Evolutionary conservation across 2,329 filamentous ascomycete species (phyloP), one percentile per base, ranked within the genome.

Genomic region (Calonectria pauciramosa): DNA sequence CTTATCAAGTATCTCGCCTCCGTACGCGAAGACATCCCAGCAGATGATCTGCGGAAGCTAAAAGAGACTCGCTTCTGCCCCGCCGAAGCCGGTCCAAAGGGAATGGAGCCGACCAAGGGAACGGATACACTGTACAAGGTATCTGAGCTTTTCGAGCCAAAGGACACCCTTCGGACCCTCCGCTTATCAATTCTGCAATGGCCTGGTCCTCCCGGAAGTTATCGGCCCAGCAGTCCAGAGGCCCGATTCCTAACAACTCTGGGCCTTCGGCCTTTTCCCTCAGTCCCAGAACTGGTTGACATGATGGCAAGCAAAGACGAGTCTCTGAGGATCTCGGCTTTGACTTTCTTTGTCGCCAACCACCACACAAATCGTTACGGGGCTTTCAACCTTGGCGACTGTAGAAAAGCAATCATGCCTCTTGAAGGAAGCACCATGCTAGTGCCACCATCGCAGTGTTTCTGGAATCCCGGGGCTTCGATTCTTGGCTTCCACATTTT

Each of bases 1-100:
- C 88, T 99, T 32, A 96, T 99, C 84, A 96, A 96, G 80, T 99
- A 99, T 80, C 90, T 99, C 54, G 92, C 96, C 14, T 98, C 96
- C 11, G 97, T 99, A 34, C 92, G 92, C 74, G 91, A 94, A 68
- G 97, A 99, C 79, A 98, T 99, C 74, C 97, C 97, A 0, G 85
- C 87, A 13, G 93, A 93, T 65, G 97, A 99, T 83, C 90, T 98
- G 70, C 92, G 91, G 77, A 94, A 94, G 81, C 89, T 99, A 30
- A 93, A 91, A 71, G 90, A 93, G 64, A 95, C 95, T 0, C 92
- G 92, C 14, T 95, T 99, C 54, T 96, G 96, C 80, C 95, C 95
- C 13, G 94, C 94, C 4, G 95, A 97, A 83, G 88, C 88, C 63
- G 91, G 91, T 0, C 88, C 90, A 0, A 83, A 85, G 71, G 90